Conservation (phyloP, 345 rosid species). For the Excoecaria cochinchinensis region DNA sequence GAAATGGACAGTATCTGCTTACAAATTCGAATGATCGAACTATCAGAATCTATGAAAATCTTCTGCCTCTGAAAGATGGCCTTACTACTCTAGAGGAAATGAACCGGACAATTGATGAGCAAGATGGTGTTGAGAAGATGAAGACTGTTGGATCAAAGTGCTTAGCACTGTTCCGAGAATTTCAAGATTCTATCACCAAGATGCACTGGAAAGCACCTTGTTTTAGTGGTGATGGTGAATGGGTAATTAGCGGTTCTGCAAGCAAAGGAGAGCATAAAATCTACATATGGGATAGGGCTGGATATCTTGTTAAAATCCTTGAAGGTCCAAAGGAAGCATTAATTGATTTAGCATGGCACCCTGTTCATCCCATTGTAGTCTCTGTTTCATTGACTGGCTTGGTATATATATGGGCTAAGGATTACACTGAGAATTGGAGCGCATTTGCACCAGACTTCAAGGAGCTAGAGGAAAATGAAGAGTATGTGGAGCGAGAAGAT, state of each 20-base stretch:
- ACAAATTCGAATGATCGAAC: slow-evolving; percentile 94
- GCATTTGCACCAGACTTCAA: slow-evolving; percentile 99
- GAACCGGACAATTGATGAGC: slow-evolving; percentile 45
- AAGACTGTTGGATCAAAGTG: slow-evolving; percentile 78
- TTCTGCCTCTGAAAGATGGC: slow-evolving; percentile 72
- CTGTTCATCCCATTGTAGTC: slow-evolving; percentile 88
- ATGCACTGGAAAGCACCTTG: slow-evolving; percentile 99
- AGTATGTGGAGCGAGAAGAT: slow-evolving; percentile 95
- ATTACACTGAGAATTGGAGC: slow-evolving; percentile 98
- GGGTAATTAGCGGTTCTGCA: slow-evolving; percentile 98
- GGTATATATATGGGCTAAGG: slow-evolving; percentile 99
- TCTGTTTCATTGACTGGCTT: slow-evolving; percentile 91
- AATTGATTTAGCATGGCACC: slow-evolving; percentile 99
- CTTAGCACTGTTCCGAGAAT: slow-evolving; percentile 78
- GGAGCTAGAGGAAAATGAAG: slow-evolving; percentile 99
- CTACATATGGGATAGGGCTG: slow-evolving; percentile 97
- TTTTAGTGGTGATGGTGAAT: slow-evolving; percentile 98
- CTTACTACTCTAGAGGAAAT: slow-evolving; percentile 45
- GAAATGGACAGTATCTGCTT: slow-evolving; percentile 87
- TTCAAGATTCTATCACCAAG: slow-evolving; percentile 94
- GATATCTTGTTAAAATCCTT: slow-evolving; percentile 94
- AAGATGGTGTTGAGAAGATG: slow-evolving; percentile 64
- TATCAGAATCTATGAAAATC: slow-evolving; percentile 89
- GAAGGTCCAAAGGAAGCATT: slow-evolving; percentile 99
- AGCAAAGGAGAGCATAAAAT: slow-evolving; percentile 99